Percentiles rank a stretch among this genome's conserved stretches.
phyloP scores from a whole-genome alignment of 176 grass and related monocot species.

The Echinochloa phyllopogon region DNA sequence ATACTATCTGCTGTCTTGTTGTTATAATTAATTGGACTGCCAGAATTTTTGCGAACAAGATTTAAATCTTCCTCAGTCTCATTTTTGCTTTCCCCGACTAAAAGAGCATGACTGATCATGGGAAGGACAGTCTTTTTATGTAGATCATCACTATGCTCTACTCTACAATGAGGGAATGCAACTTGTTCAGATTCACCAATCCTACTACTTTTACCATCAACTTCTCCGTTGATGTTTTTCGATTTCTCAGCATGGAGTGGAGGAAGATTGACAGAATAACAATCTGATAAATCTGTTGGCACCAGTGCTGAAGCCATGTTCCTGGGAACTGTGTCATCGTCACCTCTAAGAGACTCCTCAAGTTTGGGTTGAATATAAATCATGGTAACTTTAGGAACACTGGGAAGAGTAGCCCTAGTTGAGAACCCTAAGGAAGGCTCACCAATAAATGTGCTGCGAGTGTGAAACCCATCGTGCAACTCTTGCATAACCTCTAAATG shows the following conservation, averaged over 20 bases:
- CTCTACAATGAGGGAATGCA: conserved; percentile 19
- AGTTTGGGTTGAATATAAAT: conserved; percentile 15
- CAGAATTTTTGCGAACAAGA: conserved; percentile 5
- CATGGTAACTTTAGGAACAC: background rate
- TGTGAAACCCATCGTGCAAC: conserved; percentile 33
- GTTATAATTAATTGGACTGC: conserved; percentile 28
- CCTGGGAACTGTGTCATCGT: conserved; percentile 2
- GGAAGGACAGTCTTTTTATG: conserved; percentile 29
- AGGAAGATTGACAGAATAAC: conserved; percentile 18
- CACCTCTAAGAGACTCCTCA: conserved; percentile 15
- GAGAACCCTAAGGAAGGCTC: conserved; percentile 37
- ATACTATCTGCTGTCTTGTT: conserved; percentile 1
- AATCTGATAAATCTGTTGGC: conserved; percentile 17
- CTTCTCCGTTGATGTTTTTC: conserved; percentile 8
- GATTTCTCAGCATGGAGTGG: conserved; percentile 22
- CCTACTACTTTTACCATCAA: conserved; percentile 10
- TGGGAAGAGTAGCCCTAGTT: conserved; percentile 17
- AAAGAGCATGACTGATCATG: background rate
- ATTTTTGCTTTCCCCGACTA: conserved; percentile 14
- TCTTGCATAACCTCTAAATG: conserved; percentile 28
- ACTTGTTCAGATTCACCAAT: conserved; percentile 36
- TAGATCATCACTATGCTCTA: conserved; percentile 43
- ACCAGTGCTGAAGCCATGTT: conserved; percentile 19
- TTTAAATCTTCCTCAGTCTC: conserved; percentile 36
- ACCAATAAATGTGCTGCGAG: background rate